A percentile compares a stretch with the other conserved stretches of the same genome.
Evolutionary conservation across 2,329 filamentous ascomycete genomes (phyloP).

Genomic region (Myrmaecium sp.): DNA sequence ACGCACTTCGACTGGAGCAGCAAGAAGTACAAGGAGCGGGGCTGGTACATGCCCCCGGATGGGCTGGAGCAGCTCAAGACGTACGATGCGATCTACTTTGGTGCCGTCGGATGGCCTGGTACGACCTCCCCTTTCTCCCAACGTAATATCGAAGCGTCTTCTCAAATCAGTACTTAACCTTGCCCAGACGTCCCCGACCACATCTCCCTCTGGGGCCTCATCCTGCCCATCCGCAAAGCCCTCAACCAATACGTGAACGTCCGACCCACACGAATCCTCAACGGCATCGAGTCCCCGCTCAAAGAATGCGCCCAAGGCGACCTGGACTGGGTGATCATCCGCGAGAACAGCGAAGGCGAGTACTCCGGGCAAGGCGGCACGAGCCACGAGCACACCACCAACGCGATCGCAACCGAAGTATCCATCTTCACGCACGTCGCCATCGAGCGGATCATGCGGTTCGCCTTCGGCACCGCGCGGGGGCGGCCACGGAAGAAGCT

Average conservation of each 20-base stretch:
- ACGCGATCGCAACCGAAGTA: conserved; percentile 29
- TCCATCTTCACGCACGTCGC: conserved; percentile 29
- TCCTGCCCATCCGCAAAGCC: conserved; percentile 48
- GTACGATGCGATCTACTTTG: conserved; percentile 41
- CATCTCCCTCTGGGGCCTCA: conserved; percentile 48
- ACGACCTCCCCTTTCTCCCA: conserved; percentile 1
- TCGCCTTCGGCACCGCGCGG: conserved; percentile 30
- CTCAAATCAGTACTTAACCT: background rate
- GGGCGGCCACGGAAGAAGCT: conserved; percentile 26
- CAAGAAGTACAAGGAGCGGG: conserved; percentile 31
- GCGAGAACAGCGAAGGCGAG: conserved; percentile 32
- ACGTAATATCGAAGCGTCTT: background rate
- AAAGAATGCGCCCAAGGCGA: conserved; percentile 18
- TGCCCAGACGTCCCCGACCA: conserved; percentile 44
- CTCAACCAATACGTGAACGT: conserved; percentile 56
- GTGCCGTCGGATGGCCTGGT: conserved; percentile 41
- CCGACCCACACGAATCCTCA: conserved; percentile 32
- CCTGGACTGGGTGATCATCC: conserved; percentile 31
- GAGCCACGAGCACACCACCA: conserved; percentile 22
- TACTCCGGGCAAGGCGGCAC: conserved; percentile 30
- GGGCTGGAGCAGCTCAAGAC: conserved; percentile 32
- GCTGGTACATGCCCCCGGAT: conserved; percentile 36
- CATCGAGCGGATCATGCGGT: conserved; percentile 30
- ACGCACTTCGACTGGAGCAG: conserved; percentile 34
- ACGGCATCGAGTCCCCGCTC: conserved; percentile 24